Conservation (phyloP, 345 rosid species). For the Mangifera indica region DNA sequence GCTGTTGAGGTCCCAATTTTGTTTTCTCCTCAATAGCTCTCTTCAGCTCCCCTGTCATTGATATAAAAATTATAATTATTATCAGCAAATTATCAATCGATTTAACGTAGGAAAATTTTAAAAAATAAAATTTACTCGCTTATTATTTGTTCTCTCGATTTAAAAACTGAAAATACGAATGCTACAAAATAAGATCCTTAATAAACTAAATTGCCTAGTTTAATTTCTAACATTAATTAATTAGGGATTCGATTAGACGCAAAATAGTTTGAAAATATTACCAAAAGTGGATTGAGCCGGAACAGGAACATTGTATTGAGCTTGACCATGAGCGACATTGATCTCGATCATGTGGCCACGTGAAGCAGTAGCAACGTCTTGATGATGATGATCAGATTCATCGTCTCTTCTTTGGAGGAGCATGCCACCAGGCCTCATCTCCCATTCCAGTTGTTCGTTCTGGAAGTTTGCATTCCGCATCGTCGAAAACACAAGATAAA, state of each 20-base stretch:
- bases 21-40: constrained; percentile 43
- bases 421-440: constrained; percentile 55
- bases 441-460: constrained; percentile 38
- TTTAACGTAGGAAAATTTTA: no score
- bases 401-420: constrained; percentile 56
- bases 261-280: constrained; percentile 18
- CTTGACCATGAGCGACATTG: constrained; percentile 45
- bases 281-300: constrained; percentile 63
- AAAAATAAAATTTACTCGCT: no score
- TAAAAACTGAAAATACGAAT: no score
- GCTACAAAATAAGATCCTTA: no score
- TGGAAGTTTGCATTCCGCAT: constrained; percentile 5
- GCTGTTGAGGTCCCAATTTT: constrained; percentile 46
- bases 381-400: constrained; percentile 21
- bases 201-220: no score
- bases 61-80: neutral
- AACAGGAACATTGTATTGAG: constrained; percentile 46
- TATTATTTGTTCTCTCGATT: no score
- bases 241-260: neutral
- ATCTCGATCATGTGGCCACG: constrained; percentile 41
- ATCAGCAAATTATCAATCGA: no score
- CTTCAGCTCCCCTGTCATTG: constrained; percentile 66
- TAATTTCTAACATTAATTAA: neutral
- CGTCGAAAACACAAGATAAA: neutral
- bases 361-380: constrained; percentile 24